phyloP scores from a whole-genome alignment of 257 asterid species.

The Forsythia suspensa region DNA sequence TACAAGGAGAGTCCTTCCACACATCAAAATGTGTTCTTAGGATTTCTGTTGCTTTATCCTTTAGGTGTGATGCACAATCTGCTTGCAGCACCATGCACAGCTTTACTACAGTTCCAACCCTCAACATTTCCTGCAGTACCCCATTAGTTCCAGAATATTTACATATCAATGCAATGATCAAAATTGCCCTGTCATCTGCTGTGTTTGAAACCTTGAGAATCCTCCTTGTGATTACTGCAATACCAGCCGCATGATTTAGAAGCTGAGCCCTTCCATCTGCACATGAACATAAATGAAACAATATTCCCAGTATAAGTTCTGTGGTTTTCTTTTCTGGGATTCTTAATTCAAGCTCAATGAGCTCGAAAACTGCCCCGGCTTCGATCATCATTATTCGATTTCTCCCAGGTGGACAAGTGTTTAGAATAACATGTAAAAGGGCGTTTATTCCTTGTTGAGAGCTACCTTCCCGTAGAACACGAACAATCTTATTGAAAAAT shows the following conservation, averaged over 20 bases:
- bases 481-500: conserved; percentile 24
- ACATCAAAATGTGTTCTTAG: conserved; percentile 39
- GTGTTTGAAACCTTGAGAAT: conserved; percentile 43
- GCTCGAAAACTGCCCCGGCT: conserved; percentile 33
- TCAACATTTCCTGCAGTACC: conserved; percentile 53
- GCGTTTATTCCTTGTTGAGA: conserved; percentile 27
- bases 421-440: conserved; percentile 34
- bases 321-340: conserved; percentile 35
- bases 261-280: conserved; percentile 74
- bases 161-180: conserved; percentile 36
- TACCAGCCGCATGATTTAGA: conserved; percentile 52
- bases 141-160: conserved; percentile 41
- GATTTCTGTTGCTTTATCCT: conserved; percentile 52
- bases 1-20: conserved; percentile 57
- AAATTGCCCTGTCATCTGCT: conserved; percentile 49
- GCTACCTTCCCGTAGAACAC: conserved; percentile 12
- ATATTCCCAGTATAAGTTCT: conserved; percentile 42
- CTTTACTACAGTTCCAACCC: conserved; percentile 52
- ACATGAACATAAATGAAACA: conserved; percentile 44
- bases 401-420: conserved; percentile 43
- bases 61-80: conserved; percentile 25
- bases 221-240: conserved; percentile 48
- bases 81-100: conserved; percentile 55
- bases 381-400: conserved; percentile 48
- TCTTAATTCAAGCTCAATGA: conserved; percentile 47